phyloP scores from a whole-genome alignment of 1,139 yeast species.

The Geotrichum restrictum region DNA sequence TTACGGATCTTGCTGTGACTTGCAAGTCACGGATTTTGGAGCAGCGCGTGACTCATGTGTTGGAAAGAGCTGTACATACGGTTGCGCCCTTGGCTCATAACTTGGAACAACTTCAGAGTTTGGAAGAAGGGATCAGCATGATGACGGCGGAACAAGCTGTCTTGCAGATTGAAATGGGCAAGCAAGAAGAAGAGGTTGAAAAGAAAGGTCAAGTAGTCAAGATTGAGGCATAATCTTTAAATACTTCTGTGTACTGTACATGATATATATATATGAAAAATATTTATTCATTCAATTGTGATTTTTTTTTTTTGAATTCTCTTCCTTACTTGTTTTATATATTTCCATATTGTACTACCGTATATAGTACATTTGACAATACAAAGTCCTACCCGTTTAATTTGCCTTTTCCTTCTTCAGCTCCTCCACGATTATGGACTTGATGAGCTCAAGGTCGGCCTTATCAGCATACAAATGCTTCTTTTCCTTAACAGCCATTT shows the following conservation, averaged over 20 bases:
- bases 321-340: too few relatives aligned
- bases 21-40: slow-evolving; percentile 71
- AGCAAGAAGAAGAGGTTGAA: too few relatives aligned
- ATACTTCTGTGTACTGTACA: background rate
- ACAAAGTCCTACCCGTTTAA: background rate
- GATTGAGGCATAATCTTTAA: too few relatives aligned
- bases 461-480: slow-evolving; percentile 71
- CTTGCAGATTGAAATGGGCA: slow-evolving; percentile 34
- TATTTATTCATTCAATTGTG: background rate
- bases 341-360: too few relatives aligned
- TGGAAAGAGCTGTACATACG: slow-evolving; percentile 70
- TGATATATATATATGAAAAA: background rate
- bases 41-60: slow-evolving; percentile 77
- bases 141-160: slow-evolving; percentile 45
- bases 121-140: slow-evolving; percentile 1
- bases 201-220: too few relatives aligned
- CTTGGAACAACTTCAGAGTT: slow-evolving; percentile 5
- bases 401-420: slow-evolving; percentile 46
- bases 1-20: slow-evolving; percentile 59
- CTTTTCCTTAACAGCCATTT: slow-evolving; percentile 65
- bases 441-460: slow-evolving; percentile 69
- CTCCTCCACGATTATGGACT: slow-evolving; percentile 68
- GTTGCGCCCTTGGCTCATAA: slow-evolving; percentile 67
- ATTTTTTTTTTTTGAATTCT: background rate
- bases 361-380: background rate